Evolutionary conservation across 2,329 filamentous ascomycete species (phyloP).

Genomic region (Penicillium sp.): DNA sequence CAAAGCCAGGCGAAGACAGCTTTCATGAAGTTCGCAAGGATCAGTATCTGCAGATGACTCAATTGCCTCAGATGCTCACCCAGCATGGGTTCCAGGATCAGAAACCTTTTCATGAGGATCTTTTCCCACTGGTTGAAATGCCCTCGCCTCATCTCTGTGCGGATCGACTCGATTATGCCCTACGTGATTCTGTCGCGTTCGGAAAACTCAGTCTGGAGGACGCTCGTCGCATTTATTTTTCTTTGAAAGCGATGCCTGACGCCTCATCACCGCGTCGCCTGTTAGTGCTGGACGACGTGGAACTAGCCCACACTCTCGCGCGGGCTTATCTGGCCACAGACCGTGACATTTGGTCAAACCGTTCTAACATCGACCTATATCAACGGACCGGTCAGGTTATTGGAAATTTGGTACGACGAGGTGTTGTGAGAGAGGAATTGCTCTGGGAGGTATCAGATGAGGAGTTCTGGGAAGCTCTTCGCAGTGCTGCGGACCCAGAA

Average conservation of each 20-base stretch:
- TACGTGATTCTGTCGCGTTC: conserved; percentile 42
- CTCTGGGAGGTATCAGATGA: conserved; percentile 41
- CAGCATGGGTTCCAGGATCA: conserved; percentile 35
- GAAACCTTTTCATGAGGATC: conserved; percentile 41
- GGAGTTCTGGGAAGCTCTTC: conserved; percentile 41
- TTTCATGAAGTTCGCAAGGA: conserved; percentile 48
- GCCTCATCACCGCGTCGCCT: conserved; percentile 29
- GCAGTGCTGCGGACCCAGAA: conserved; percentile 21
- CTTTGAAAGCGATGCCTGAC: conserved; percentile 35
- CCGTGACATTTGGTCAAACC: conserved; percentile 44
- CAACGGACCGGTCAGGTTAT: conserved; percentile 40
- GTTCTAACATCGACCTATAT: conserved; percentile 41
- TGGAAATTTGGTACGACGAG: conserved; percentile 25
- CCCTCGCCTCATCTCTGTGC: conserved; percentile 45
- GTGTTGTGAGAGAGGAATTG: conserved; percentile 31
- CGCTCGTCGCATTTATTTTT: conserved; percentile 29
- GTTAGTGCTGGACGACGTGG: conserved; percentile 35
- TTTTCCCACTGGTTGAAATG: conserved; percentile 45
- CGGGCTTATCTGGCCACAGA: conserved; percentile 40
- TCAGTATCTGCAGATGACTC: conserved; percentile 39
- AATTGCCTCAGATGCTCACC: conserved; percentile 38
- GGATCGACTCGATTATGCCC: conserved; percentile 46
- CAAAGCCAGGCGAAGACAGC: conserved; percentile 41
- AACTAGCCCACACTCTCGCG: conserved; percentile 36
- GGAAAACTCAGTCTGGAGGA: conserved; percentile 34